A percentile compares a stretch with the other conserved stretches of the same genome.
These are phyloP conservation scores for Candida dendrica DNA, from an alignment of 805 yeast genomes.

Conservation along the genomic window DNA sequence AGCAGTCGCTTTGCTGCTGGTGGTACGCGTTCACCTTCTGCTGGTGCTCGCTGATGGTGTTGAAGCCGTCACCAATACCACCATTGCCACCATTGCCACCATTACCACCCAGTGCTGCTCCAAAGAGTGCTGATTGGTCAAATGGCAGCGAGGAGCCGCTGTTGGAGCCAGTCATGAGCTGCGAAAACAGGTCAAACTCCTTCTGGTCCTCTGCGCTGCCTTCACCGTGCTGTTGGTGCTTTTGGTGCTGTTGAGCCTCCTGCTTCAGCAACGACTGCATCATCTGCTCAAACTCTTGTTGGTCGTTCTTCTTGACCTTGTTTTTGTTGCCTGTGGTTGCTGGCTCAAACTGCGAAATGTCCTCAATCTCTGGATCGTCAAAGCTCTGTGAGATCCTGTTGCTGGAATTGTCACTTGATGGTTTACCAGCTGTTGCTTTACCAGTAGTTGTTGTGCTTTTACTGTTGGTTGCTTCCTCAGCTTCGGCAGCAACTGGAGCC, in stretches of 20 bases:
- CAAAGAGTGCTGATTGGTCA: too few species aligned
- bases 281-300: slow-evolving; percentile 14
- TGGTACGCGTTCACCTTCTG: slow-evolving; percentile 6
- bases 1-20: slow-evolving; percentile 13
- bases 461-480: not conserved
- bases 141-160: too few species aligned
- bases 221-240: too few species aligned
- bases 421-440: not conserved
- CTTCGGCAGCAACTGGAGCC: not conserved
- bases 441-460: not conserved
- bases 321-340: not conserved
- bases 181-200: not conserved
- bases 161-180: not conserved
- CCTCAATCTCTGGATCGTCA: slow-evolving; percentile 10
- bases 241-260: slow-evolving; percentile 6
- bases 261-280: slow-evolving; percentile 11
- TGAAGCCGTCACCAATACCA: not conserved
- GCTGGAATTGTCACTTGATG: not conserved
- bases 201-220: not conserved
- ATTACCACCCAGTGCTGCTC: too few species aligned
- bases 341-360: slow-evolving; percentile 6
- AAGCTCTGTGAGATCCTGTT: not conserved
- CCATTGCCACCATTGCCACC: not conserved
- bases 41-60: slow-evolving; percentile 2
- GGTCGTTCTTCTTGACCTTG: too few species aligned